Evolutionary conservation across 2,329 filamentous ascomycete genomes (phyloP).

Genomic region (Chalaropsis ovoidea): DNA sequence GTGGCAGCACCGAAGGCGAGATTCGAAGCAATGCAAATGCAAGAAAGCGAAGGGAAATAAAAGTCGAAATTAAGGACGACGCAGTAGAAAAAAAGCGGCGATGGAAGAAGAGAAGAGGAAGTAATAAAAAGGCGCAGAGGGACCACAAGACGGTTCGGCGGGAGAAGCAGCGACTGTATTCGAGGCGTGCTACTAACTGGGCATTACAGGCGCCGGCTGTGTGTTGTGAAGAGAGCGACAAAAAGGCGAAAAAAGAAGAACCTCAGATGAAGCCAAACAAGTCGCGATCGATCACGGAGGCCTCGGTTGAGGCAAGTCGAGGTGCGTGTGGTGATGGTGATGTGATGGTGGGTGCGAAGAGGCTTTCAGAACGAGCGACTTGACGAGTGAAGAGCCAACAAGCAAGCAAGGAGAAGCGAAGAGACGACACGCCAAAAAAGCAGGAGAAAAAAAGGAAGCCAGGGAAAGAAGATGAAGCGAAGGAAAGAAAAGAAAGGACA

Average conservation of each 20-base stretch:
- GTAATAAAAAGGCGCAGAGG: not conserved
- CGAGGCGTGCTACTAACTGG: not conserved
- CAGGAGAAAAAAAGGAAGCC: conserved; percentile 6
- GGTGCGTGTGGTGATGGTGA: conserved; percentile 1
- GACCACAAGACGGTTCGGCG: not conserved
- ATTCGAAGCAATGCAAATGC: conserved; percentile 1
- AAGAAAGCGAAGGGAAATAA: not conserved
- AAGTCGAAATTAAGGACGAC: not conserved
- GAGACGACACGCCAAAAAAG: conserved; percentile 10
- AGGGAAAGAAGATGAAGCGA: conserved; percentile 24
- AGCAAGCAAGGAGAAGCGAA: conserved; percentile 1
- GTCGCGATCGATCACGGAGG: conserved; percentile 5
- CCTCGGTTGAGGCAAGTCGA: conserved; percentile 13
- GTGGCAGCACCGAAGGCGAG: not conserved
- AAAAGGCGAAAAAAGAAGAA: not conserved
- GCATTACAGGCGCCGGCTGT: conserved; percentile 3
- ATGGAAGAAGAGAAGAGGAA: conserved; percentile 23
- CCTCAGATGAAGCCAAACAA: conserved; percentile 3
- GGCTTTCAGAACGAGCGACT: conserved; percentile 20
- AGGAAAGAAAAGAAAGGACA: conserved; percentile 16
- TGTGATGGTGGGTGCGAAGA: conserved; percentile 1
- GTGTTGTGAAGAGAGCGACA: conserved; percentile 21
- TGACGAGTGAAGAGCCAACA: conserved; percentile 15
- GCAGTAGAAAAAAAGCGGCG: not conserved
- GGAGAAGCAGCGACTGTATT: not conserved